These are phyloP conservation scores for Didymella pomorum DNA, from an alignment of 2,329 filamentous ascomycete genomes.

Conservation along the genomic window DNA sequence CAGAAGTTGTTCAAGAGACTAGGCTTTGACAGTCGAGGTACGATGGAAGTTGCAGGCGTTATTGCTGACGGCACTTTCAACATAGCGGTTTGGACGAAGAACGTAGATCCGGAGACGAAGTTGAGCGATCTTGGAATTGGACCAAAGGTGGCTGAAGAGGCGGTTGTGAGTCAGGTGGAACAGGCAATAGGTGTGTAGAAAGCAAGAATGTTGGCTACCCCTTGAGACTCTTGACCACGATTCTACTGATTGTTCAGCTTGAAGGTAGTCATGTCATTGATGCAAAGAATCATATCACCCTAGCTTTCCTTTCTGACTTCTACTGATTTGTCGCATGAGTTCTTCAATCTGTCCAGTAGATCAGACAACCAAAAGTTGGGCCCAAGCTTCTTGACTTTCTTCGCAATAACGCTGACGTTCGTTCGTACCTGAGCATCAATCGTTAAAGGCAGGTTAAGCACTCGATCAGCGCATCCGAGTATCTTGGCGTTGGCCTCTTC, in stretches of 20 bases:
- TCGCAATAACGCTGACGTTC: not conserved
- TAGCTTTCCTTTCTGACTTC: not conserved
- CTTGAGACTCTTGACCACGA: too few relatives aligned
- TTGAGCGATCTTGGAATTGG: slow-evolving; percentile 15
- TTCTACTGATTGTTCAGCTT: not conserved
- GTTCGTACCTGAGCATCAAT: not conserved
- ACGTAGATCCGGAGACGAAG: not conserved
- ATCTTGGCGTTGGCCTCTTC: not conserved
- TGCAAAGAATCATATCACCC: not conserved
- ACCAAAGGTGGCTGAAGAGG: not conserved
- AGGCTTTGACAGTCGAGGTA: slow-evolving; percentile 31
- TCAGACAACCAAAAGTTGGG: not conserved
- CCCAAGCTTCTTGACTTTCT: not conserved
- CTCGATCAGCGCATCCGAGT: not conserved
- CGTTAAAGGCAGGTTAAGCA: not conserved
- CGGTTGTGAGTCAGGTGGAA: not conserved
- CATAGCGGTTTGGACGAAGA: slow-evolving; percentile 23
- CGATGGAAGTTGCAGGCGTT: slow-evolving; percentile 19
- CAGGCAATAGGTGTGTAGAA: not conserved
- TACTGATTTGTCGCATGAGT: not conserved
- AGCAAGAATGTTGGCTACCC: not conserved
- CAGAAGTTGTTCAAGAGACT: slow-evolving; percentile 30
- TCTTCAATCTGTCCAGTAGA: not conserved
- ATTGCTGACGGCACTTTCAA: not conserved
- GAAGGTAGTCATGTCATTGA: not conserved